Base-by-base conservation (phyloP, 441 rosid genomes). In the Pelargonium myrrhifolium region DNA sequence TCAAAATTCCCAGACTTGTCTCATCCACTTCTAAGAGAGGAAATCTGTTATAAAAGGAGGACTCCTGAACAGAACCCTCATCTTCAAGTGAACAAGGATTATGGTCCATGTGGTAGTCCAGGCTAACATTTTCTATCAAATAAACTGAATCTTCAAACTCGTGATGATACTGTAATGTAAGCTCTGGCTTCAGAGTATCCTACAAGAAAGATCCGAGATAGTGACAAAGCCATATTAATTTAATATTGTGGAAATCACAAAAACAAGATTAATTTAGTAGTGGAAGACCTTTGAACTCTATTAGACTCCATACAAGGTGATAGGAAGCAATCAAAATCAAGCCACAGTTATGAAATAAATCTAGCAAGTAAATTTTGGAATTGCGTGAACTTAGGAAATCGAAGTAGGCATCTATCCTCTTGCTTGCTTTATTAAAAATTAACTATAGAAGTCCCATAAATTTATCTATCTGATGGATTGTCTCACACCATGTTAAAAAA, bases 1-100 rank as follows among this genome's bases (percentile, higher is more conserved):
- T 68, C 70, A 80, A 71, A 37, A 10, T 75, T 62, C 79, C 77
- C 70, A 81, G 83, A 80, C 79, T 69, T 70, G 66, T 69, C 68
- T 92, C 93, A 70, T 89, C 87, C 74, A 85, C 89, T 83, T 95
- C 99, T 55, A 90, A 73, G 72, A 85, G 72, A 22, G 93, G 93
- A 77, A 87, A 87, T 24, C 66, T 64, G 47, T 45, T 63, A 75
- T 65, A 73, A 43, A 75, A 78, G 53, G 59, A 64, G 51, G 47
- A 79, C 70, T 77, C 85, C 55, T 77, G 80, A 70, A 65, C 74
- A 47, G 72, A 74, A 75, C 80, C 72, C 66, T 85, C 87, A 71
- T 83, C 86, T 72, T 85, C 91, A 74, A 65, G 49, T 11, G 65
- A 40, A 62, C 62, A 74, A 66, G 73, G 70, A 37, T 71, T 74